Base-by-base conservation (phyloP, 768 basidiomycete genomes). In the Candolleomyces eurysporus region DNA sequence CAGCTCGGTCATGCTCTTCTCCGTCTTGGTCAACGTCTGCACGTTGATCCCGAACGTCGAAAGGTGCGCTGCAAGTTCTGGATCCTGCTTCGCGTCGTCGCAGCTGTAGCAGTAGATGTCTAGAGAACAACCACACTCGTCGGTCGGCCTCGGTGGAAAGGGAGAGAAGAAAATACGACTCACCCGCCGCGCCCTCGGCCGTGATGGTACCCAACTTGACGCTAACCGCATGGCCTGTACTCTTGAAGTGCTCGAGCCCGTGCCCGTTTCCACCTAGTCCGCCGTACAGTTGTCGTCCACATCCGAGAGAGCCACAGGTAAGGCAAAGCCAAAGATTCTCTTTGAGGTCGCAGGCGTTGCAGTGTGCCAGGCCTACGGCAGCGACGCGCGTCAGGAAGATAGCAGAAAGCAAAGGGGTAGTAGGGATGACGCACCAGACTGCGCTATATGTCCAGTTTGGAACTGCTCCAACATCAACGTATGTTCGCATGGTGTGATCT, bases 1-100 rank as follows among this genome's bases (percentile, higher is more conserved):
- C 93, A 99, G 80, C 69, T 99, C 96, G 0, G 96, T 97, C 88
- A 97, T 92, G 60, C 87, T 93, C 76, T 97, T 98, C 72, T 97
- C 94, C 0, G 96, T 98, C 76, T 98, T 98, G 5, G 76, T 88
- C 68, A 92, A 88, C 0, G 81, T 83, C 42, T 83, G 80, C 1
- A 98, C 86, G 62, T 94, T 89, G 72, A 99, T 96, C 0, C 94
- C 95, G 62, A 98, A 97, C 26, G 82, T 82, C 0, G 84, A 73
- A 3, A 98, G 82, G 74, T 98, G 96, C 0, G 69, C 62, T 0
- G 85, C 78, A 10, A 98, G 73, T 7, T 90, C 84, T 0, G 89
- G 91, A 69, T 97, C 94, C 5, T 88, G 69, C 66, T 83, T 88
- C 1, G 91, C 80, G 64, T 98, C 96, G 65, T 96, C 83, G 71